Base-by-base conservation (phyloP, 495 filamentous ascomycete genomes). In the Aspergillus nidulans region DNA sequence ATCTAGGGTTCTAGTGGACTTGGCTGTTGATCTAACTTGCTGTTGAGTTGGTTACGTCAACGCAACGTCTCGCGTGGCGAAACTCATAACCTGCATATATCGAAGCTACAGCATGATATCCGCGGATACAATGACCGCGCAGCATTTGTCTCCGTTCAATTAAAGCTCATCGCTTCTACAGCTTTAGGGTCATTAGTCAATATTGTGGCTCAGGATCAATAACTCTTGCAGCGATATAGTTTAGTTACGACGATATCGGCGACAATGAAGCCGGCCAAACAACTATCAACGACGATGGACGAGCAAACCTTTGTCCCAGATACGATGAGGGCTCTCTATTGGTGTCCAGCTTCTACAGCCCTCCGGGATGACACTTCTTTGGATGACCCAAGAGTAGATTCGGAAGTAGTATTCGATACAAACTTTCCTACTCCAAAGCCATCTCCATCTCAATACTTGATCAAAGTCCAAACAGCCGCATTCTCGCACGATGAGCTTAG, bases 381-480 rank as follows among this genome's bases (percentile, higher is more conserved):
- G 3, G 51, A 57, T 2, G 25, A 50, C 12, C 44, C 59, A n/a
- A 59, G 61, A 18, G 57, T 57, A 24, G 63, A 64, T 25, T 63
- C 69, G 6, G 50, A 47, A 0, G 47, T 74, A 6, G 53, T 69
- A 21, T 66, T 73, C 28, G 70, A 75, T 44, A 62, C 63, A 51
- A 59, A 71, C 59, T 59, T 69, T 53, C 66, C 74, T n/a, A 71
- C 65, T 0, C 74, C 76, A 2, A 65, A 66, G 32, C 73, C 75
- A 1, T 63, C 69, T 3, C 53, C 61, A 6, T 58, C 65, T 6
- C 77, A 85, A 57, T 82, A 85, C 54, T 75, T 87, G 6, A 76
- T 88, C 63, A 80, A 80, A 51, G 77, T 85, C 13, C 70, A 76
- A 40, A 73, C 82, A 9, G 76, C 78, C 18, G 76, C 82, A 18